A percentile compares a stretch with the other conserved stretches of the same genome.
Conservation (phyloP, 768 basidiomycete genomes). For the Suillus discolor region DNA sequence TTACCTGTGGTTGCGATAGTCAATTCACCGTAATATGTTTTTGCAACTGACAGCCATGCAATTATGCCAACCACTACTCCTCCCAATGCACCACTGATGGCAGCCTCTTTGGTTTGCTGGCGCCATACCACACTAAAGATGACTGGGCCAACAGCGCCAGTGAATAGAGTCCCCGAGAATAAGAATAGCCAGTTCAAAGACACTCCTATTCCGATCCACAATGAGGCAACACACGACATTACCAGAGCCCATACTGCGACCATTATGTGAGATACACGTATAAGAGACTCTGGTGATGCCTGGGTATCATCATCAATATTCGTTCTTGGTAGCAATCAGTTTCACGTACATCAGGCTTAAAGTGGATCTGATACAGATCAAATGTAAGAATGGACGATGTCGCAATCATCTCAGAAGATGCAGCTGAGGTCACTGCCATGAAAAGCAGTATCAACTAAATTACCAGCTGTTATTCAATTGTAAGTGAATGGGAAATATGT, state of each 20-base stretch:
- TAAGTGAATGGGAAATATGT: neutral
- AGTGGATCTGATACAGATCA: constrained; percentile 36
- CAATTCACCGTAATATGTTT: constrained; percentile 19
- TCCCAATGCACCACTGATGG: constrained; percentile 41
- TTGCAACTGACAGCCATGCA: constrained; percentile 44
- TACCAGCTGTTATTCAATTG: neutral
- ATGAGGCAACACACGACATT: constrained; percentile 27
- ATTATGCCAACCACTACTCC: constrained; percentile 46
- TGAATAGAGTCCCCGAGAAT: constrained; percentile 22
- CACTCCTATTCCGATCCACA: constrained; percentile 28
- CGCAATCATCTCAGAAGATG: constrained; percentile 38
- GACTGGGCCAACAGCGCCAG: constrained; percentile 35
- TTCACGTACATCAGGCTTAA: constrained; percentile 22
- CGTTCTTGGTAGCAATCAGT: neutral
- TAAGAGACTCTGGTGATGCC: constrained; percentile 23
- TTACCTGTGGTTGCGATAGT: constrained; percentile 18
- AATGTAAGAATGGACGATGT: constrained; percentile 38
- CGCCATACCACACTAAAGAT: constrained; percentile 27
- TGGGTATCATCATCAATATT: neutral
- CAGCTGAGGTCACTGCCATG: constrained; percentile 38
- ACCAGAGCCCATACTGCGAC: constrained; percentile 26
- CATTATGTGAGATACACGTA: constrained; percentile 29
- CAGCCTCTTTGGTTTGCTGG: constrained; percentile 41
- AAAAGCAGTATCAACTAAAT: constrained; percentile 34
- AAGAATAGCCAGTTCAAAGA: constrained; percentile 23